Evolutionary conservation across 2,329 filamentous ascomycete genomes (phyloP).

Genomic region (Colletotrichum somersetense): DNA sequence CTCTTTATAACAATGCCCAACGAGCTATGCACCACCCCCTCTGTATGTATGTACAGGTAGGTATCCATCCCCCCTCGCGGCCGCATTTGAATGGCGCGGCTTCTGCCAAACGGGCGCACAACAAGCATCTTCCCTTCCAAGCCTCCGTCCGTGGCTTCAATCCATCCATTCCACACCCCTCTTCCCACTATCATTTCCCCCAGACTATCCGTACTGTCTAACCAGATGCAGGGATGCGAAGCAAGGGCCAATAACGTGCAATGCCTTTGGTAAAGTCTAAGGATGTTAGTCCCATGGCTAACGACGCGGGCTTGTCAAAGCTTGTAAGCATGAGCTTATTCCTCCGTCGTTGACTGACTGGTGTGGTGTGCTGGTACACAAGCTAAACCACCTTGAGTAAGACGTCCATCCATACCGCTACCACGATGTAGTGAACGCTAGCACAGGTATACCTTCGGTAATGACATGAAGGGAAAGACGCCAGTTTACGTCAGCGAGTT

Average conservation of each 20-base stretch:
- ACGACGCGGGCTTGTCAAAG: neutral
- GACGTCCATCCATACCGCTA: too few species aligned
- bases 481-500: neutral
- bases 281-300: neutral
- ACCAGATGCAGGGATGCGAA: neutral
- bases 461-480: neutral
- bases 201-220: neutral
- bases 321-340: constrained; percentile 16
- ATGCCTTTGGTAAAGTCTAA: neutral
- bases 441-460: too few species aligned
- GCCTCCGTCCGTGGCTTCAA: neutral
- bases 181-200: neutral
- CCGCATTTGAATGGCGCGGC: constrained; percentile 5
- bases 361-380: too few species aligned
- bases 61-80: neutral
- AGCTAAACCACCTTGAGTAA: too few species aligned
- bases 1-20: constrained; percentile 27
- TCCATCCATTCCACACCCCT: neutral
- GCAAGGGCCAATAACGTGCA: neutral
- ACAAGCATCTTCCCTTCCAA: constrained; percentile 22
- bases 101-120: constrained; percentile 29
- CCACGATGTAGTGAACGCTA: too few species aligned
- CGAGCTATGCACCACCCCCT: constrained; percentile 31
- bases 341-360: neutral
- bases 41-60: neutral